Conservation (phyloP, 2,329 filamentous ascomycete species). For the Colletotrichum tamarilloi region DNA sequence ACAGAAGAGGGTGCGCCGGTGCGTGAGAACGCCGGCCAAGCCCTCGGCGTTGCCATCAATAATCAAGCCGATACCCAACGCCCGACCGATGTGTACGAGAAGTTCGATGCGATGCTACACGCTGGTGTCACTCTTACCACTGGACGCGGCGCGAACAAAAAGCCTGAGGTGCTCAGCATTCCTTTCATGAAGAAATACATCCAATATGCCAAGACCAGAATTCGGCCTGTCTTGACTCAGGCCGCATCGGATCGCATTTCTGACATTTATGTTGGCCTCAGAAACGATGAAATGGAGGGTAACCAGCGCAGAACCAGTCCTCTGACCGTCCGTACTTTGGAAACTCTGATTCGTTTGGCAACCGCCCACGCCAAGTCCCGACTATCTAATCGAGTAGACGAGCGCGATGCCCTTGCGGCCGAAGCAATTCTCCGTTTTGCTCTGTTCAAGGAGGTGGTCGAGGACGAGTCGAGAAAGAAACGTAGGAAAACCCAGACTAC, state of each 20-base stretch:
- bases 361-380: conserved; percentile 96
- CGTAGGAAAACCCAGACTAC: conserved; percentile 76
- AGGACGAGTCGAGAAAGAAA: conserved; percentile 83
- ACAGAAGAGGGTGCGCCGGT: conserved; percentile 95
- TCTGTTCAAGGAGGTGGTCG: conserved; percentile 94
- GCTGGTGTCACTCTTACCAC: conserved; percentile 84
- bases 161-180: conserved; percentile 91
- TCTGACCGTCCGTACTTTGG: conserved; percentile 95
- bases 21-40: conserved; percentile 85
- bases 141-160: conserved; percentile 78
- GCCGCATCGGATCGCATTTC: conserved; percentile 93
- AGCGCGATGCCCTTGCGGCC: conserved; percentile 87
- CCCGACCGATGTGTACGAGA: conserved; percentile 92
- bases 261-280: conserved; percentile 87
- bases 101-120: conserved; percentile 96
- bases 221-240: conserved; percentile 91
- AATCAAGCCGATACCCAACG: conserved; percentile 78
- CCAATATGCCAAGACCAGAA: conserved; percentile 92
- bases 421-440: conserved; percentile 94
- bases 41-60: conserved; percentile 87
- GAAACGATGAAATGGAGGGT: conserved; percentile 95
- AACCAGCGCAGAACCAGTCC: conserved; percentile 94
- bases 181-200: conserved; percentile 99
- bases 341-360: conserved; percentile 97
- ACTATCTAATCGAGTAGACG: conserved; percentile 87